phyloP scores from a whole-genome alignment of 768 basidiomycete species.

The Auricularia sp. region DNA sequence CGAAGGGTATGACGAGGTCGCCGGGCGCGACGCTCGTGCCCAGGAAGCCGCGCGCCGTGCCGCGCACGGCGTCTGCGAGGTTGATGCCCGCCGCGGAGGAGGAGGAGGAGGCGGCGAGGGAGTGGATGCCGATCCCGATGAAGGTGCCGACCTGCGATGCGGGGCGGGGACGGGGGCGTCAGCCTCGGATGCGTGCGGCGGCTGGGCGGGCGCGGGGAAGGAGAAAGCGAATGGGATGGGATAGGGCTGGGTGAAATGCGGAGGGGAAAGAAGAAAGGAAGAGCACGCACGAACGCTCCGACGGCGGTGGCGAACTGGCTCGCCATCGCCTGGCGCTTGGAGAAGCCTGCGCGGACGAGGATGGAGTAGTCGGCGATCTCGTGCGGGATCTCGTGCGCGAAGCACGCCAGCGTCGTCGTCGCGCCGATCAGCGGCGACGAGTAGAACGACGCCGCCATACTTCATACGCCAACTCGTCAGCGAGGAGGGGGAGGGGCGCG shows the following conservation, averaged over 20 bases:
- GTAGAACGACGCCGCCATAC: slow-evolving; percentile 95
- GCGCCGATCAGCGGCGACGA: slow-evolving; percentile 90
- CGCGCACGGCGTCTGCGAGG: slow-evolving; percentile 69
- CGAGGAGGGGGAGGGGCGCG: neutral
- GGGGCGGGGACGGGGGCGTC: too few relatives aligned
- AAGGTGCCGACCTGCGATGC: slow-evolving; percentile 37
- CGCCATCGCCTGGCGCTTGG: slow-evolving; percentile 86
- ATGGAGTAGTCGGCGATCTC: slow-evolving; percentile 98
- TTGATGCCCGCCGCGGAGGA: slow-evolving; percentile 31
- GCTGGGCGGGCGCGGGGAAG: too few relatives aligned
- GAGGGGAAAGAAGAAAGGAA: slow-evolving; percentile 14
- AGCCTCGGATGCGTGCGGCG: too few relatives aligned
- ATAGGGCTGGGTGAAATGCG: slow-evolving; percentile 14
- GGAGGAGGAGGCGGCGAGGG: slow-evolving; percentile 28
- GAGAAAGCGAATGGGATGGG: neutral
- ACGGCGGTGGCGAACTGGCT: slow-evolving; percentile 87
- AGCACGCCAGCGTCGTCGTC: slow-evolving; percentile 90
- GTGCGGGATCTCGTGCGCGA: slow-evolving; percentile 91
- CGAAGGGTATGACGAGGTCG: slow-evolving; percentile 84
- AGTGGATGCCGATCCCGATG: slow-evolving; percentile 80
- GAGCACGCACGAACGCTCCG: slow-evolving; percentile 72
- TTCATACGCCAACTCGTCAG: slow-evolving; percentile 19
- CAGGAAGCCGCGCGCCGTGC: slow-evolving; percentile 65
- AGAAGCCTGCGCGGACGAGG: slow-evolving; percentile 79
- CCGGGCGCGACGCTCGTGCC: slow-evolving; percentile 73